phyloP scores from a whole-genome alignment of 1,284 basidiomycete genomes.

The Fomitopsis betulina region DNA sequence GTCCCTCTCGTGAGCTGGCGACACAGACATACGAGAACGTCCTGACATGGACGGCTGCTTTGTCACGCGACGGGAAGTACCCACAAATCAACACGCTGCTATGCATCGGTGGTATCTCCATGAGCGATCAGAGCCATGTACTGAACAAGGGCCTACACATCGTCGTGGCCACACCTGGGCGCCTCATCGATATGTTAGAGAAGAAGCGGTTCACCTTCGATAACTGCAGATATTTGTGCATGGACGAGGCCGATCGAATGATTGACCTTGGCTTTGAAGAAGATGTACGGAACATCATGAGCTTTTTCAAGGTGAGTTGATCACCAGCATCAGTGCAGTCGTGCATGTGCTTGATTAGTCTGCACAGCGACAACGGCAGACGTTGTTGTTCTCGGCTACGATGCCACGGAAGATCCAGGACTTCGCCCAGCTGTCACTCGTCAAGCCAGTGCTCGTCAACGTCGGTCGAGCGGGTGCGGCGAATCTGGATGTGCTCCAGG shows the following conservation, averaged over 20 bases:
- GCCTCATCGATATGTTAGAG: conserved; percentile 96
- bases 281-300: conserved; percentile 98
- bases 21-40: conserved; percentile 97
- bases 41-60: conserved; percentile 77
- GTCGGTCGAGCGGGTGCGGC: conserved; percentile 98
- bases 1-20: conserved; percentile 92
- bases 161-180: conserved; percentile 94
- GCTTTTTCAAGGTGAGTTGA: conserved; percentile 82
- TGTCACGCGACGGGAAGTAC: conserved; percentile 71
- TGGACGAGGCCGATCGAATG: conserved; percentile 99
- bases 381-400: conserved; percentile 95
- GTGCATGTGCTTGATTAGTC: conserved; percentile 11
- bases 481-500: conserved; percentile 94
- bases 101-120: conserved; percentile 97
- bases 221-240: conserved; percentile 91
- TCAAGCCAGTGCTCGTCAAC: conserved; percentile 92
- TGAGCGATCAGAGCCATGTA: conserved; percentile 93
- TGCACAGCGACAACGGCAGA: conserved; percentile 87
- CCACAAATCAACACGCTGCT: conserved; percentile 85
- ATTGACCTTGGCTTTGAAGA: conserved; percentile 99
- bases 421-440: conserved; percentile 94
- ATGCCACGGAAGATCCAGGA: conserved; percentile 99
- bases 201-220: conserved; percentile 91
- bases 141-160: conserved; percentile 91
- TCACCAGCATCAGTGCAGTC: neutral